These are phyloP conservation scores for Xylaria bambusicola DNA, from an alignment of 495 filamentous ascomycete species.

Conservation along the genomic window DNA sequence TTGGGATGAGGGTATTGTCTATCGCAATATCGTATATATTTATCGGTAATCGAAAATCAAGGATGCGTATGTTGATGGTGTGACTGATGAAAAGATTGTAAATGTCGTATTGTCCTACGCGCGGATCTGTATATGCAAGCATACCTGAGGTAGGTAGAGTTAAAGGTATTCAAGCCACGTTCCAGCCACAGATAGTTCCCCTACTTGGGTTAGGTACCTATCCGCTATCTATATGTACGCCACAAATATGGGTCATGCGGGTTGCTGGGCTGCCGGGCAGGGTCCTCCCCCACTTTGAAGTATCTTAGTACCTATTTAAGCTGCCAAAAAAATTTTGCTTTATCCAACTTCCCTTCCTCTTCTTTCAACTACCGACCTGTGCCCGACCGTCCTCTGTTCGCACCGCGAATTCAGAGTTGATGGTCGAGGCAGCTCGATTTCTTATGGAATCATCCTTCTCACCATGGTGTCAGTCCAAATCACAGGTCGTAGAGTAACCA, in stretches of 20 bases:
- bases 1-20: neutral
- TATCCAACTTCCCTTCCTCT: constrained; percentile 41
- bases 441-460: constrained; percentile 71
- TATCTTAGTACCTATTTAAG: neutral
- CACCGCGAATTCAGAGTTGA: constrained; percentile 67
- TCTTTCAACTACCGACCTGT: constrained; percentile 72
- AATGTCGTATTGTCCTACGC: neutral
- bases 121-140: too few species aligned
- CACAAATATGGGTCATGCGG: neutral
- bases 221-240: too few species aligned
- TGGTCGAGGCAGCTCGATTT: constrained; percentile 79
- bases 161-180: neutral
- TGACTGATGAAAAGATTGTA: neutral
- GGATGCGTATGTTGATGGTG: neutral
- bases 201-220: neutral
- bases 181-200: neutral
- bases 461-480: constrained; percentile 84
- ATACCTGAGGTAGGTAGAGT: neutral
- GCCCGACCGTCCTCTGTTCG: constrained; percentile 70
- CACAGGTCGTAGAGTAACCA: constrained; percentile 86
- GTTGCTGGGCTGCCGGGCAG: neutral
- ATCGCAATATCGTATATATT: neutral
- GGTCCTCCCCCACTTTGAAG: constrained; percentile 15
- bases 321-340: constrained; percentile 29
- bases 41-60: too few species aligned